A percentile compares a stretch with the other conserved stretches of the same genome.
phyloP scores from a whole-genome alignment of 495 filamentous ascomycete genomes.

The Talaromyces borbonicus region DNA sequence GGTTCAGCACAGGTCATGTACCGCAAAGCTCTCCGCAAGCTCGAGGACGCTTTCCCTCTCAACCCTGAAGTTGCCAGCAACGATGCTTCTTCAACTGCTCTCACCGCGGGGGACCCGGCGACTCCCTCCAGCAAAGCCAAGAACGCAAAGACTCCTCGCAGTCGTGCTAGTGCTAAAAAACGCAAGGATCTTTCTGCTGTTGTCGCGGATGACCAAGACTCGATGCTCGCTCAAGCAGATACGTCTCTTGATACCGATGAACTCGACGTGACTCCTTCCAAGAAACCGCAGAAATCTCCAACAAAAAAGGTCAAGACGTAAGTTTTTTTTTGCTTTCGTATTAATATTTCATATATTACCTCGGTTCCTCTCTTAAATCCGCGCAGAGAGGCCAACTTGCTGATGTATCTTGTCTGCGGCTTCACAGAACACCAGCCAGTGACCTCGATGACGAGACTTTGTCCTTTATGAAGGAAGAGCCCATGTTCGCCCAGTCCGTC shows the following conservation, averaged over 20 bases:
- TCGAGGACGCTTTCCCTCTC: slow-evolving; percentile 7
- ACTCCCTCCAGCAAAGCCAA: background rate
- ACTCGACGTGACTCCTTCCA: background rate
- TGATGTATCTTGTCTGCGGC: too few relatives aligned
- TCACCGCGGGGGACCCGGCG: background rate
- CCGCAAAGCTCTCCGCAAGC: slow-evolving; percentile 17
- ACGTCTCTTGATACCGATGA: background rate
- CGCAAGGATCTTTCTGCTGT: slow-evolving; percentile 11
- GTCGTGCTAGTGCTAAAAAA: slow-evolving; percentile 13
- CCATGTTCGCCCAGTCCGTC: background rate
- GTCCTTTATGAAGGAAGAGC: background rate
- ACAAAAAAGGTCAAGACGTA: slow-evolving; percentile 8
- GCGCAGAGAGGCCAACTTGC: too few relatives aligned
- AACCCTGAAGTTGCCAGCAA: background rate
- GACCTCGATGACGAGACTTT: background rate
- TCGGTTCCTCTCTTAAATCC: background rate
- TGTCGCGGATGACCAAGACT: background rate
- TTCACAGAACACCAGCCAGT: too few relatives aligned
- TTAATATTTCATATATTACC: background rate
- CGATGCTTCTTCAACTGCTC: background rate
- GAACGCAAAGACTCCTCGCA: background rate
- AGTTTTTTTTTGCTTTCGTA: background rate
- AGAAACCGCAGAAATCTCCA: slow-evolving; percentile 4
- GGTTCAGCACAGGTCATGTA: slow-evolving; percentile 23
- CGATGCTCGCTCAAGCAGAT: background rate